Evolutionary conservation across 768 basidiomycete species (phyloP), one percentile per base, ranked within the genome.

Genomic region (Boletus sp.): DNA sequence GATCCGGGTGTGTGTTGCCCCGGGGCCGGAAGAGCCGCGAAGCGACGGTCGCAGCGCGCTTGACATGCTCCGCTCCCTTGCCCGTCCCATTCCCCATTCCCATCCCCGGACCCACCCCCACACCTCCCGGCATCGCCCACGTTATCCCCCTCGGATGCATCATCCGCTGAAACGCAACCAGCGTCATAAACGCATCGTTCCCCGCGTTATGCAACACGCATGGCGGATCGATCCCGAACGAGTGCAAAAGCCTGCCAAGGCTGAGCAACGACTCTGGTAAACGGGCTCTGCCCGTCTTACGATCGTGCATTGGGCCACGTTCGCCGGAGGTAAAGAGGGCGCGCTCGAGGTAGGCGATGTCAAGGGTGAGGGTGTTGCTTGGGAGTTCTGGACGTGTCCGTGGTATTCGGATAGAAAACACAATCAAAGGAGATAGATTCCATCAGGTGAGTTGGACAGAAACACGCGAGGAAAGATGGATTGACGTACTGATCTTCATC

Each of bases 401-500:
- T 19, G 35, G 19, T 10, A 23, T 34, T 7, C 47, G 21, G 39
- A 27, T 30, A 17, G 19, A 8, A 14, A 4, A 17, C 9, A 15
- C 15, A 8, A 21, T 33, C 47, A 37, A 14, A 17, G 40, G 51
- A 40, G 37, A 48, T 33, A 19, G 41, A 44, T 41, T 10, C 34
- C n/a, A 17, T 51, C 21, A 38, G 17, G 17, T 51, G 25, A 44
- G 44, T 29, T 8, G 13, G 19, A 32, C 17, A 4, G 27, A 37
- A 39, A 32, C 39, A 46, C 30, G 37, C 15, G 35, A 3, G 14
- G 5, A 19, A 33, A 3, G 23, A 15, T 9, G 21, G 32, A 48
- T 9, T 23, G 23, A 69, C 87, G 64, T 64, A 91, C 90, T 87
- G 64, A 91, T 88, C 71, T 83, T 84, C 81, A 91, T 85, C 44